phyloP scores from a whole-genome alignment of 306 rosid genomes.

The Benincasa hispida region DNA sequence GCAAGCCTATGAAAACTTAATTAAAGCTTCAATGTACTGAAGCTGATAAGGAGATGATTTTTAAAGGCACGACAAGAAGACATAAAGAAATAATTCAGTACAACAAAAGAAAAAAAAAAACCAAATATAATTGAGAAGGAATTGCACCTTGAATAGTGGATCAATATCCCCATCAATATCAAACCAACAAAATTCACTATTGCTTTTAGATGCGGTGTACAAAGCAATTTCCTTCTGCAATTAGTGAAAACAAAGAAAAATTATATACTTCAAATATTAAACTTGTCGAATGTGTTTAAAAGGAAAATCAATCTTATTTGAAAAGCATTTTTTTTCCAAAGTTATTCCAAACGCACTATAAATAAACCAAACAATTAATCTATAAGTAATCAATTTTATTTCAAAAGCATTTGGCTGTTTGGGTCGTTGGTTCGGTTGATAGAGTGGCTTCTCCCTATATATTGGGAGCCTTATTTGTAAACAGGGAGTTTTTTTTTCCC shows the following conservation, averaged over 20 bases:
- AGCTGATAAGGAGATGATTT: neutral
- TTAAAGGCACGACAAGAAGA: neutral
- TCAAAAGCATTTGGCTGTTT: no score
- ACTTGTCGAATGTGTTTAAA: no score
- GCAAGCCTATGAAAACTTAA: neutral
- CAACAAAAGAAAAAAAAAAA: neutral
- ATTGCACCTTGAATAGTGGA: constrained; percentile 75
- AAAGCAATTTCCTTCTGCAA: constrained; percentile 92
- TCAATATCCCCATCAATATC: constrained; percentile 84
- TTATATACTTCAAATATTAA: neutral
- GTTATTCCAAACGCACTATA: neutral
- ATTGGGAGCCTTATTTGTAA: no score
- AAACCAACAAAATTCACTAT: constrained; percentile 66
- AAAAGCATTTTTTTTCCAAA: no score
- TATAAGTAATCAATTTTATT: neutral
- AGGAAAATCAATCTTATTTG: no score
- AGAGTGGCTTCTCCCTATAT: no score
- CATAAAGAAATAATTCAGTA: neutral
- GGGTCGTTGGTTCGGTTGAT: no score
- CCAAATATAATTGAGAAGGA: neutral
- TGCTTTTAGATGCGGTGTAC: constrained; percentile 75
- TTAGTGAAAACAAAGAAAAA: constrained; percentile 11
- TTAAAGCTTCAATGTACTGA: neutral
- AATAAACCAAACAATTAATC: neutral
- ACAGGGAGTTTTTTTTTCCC: no score